Conservation (phyloP, 305 asterid genomes). For the Salvia sclarea region DNA sequence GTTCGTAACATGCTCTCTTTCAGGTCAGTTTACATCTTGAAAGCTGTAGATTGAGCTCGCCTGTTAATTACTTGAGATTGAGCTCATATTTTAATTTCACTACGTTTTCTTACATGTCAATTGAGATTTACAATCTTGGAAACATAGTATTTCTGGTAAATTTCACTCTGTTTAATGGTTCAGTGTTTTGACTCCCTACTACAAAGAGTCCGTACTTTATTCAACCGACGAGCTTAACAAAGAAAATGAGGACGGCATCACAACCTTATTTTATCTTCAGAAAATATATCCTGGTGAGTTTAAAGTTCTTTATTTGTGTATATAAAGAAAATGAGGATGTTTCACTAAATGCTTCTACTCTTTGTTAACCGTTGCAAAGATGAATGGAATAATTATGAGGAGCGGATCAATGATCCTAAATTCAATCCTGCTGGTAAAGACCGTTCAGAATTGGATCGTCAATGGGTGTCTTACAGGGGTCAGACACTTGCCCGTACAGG, state of each 20-base stretch:
- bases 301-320: constrained; percentile 25
- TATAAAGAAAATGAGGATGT: constrained; percentile 23
- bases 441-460: constrained; percentile 63
- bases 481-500: constrained; percentile 99
- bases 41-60: constrained; percentile 24
- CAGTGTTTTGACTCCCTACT: constrained; percentile 97
- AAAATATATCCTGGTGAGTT: constrained; percentile 89
- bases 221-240: constrained; percentile 86
- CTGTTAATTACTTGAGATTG: background rate
- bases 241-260: constrained; percentile 95
- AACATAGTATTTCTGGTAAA: constrained; percentile 22
- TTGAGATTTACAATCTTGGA: constrained; percentile 3
- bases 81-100: constrained; percentile 12
- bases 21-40: constrained; percentile 60
- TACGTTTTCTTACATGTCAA: constrained; percentile 13
- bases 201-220: constrained; percentile 85
- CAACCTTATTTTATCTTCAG: constrained; percentile 89
- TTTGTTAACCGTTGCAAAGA: constrained; percentile 44
- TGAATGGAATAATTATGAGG: constrained; percentile 86
- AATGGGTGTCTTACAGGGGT: constrained; percentile 97
- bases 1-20: constrained; percentile 97
- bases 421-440: constrained; percentile 46
- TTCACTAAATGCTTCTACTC: constrained; percentile 29
- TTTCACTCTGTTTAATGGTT: constrained; percentile 35
- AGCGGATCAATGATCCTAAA: constrained; percentile 68